These are phyloP conservation scores for Acacia pycnantha DNA, from an alignment of 331 rosid genomes.

Conservation along the genomic window DNA sequence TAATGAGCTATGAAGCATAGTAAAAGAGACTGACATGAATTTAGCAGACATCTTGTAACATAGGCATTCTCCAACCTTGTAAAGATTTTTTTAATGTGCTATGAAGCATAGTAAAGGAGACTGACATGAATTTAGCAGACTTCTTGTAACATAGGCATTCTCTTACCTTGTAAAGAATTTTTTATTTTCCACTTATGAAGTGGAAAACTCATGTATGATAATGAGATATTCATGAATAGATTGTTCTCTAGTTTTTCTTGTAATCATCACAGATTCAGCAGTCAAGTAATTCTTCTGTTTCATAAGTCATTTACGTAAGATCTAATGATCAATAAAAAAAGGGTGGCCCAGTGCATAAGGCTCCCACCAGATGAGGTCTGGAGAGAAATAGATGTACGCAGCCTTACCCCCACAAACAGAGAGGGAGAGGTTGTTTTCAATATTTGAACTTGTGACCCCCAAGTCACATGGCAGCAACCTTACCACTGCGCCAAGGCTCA, in stretches of 20 bases:
- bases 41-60: background rate
- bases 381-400: too few species aligned
- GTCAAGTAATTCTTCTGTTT: background rate
- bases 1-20: background rate
- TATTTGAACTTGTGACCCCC: background rate
- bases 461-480: rapidly evolving
- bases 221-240: background rate
- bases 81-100: background rate
- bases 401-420: too few species aligned
- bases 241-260: background rate
- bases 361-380: too few species aligned
- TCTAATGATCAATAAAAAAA: too few species aligned
- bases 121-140: background rate
- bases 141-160: background rate
- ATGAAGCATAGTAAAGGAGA: background rate
- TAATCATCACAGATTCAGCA: background rate
- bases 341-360: too few species aligned
- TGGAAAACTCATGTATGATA: background rate
- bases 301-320: rapidly evolving
- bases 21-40: background rate
- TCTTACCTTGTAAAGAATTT: background rate
- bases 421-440: too few species aligned
- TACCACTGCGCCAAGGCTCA: too few species aligned
- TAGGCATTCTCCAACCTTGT: background rate
- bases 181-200: background rate